These are phyloP conservation scores for Geotrichum klebahnii DNA, from an alignment of 1,139 yeast species.

Conservation along the genomic window DNA sequence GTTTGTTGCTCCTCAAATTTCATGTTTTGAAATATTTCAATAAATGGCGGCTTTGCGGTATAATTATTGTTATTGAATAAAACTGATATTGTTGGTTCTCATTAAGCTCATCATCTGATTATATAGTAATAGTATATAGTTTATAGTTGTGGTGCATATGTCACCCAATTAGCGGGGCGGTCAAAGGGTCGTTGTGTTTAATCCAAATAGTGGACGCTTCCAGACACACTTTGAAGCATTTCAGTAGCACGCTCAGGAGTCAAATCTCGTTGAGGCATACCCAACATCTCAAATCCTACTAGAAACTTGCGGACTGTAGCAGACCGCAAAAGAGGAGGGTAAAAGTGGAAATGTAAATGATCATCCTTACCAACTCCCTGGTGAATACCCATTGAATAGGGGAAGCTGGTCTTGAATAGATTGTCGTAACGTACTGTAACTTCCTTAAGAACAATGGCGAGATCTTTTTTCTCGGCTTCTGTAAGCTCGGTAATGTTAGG, in stretches of 20 bases:
- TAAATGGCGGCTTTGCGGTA: no score
- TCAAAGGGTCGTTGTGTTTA: no score
- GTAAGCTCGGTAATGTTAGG: conserved; percentile 51
- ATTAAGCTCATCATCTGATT: no score
- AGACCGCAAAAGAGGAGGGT: conserved; percentile 70
- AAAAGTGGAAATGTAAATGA: conserved; percentile 75
- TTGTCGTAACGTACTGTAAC: conserved; percentile 69
- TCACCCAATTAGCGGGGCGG: no score
- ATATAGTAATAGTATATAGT: no score
- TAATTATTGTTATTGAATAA: no score
- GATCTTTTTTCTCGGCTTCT: conserved; percentile 50
- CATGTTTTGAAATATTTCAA: no score
- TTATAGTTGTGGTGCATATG: no score
- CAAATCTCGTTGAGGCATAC: conserved; percentile 74
- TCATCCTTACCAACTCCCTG: conserved; percentile 46
- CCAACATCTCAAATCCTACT: conserved; percentile 75
- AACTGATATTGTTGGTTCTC: no score
- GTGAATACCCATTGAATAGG: conserved; percentile 78
- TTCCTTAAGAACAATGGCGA: conserved; percentile 53
- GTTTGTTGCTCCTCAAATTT: no score
- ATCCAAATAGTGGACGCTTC: conserved; percentile 14
- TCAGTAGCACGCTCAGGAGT: conserved; percentile 71
- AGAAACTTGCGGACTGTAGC: conserved; percentile 73
- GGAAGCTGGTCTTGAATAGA: conserved; percentile 64
- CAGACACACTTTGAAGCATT: conserved; percentile 16